Evolutionary conservation across 202 grass and related monocot species (phyloP).

Genomic region (Schoenoplectus tabernaemontani): DNA sequence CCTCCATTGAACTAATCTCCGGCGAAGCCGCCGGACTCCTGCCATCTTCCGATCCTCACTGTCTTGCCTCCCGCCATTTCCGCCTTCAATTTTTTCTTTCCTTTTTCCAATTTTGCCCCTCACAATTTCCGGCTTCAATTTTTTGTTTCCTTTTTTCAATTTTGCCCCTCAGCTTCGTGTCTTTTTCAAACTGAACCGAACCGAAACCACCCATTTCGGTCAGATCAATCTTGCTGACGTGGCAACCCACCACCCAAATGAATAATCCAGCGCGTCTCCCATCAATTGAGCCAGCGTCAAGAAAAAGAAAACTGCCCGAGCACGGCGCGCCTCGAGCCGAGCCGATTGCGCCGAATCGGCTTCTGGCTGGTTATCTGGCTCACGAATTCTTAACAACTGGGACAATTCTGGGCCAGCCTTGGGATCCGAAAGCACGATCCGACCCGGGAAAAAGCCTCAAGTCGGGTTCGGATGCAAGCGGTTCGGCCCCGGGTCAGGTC

Average conservation of each 20-base stretch:
- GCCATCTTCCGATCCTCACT: no score
- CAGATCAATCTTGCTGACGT: constrained; percentile 30
- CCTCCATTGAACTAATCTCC: no score
- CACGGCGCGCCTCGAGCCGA: constrained; percentile 13
- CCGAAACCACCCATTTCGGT: background rate
- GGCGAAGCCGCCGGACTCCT: no score
- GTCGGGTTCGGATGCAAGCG: background rate
- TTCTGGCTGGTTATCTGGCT: constrained; percentile 61
- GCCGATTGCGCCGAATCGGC: constrained; percentile 1
- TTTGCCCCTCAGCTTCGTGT: no score
- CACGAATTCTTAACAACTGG: constrained; percentile 64
- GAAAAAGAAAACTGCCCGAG: constrained; percentile 61
- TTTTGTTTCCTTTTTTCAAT: no score
- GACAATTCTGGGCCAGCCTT: constrained; percentile 42
- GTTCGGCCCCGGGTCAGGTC: background rate
- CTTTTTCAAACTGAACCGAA: no score
- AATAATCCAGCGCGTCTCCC: constrained; percentile 29
- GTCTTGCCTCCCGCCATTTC: no score
- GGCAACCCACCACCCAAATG: constrained; percentile 36
- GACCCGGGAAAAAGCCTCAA: constrained; percentile 21
- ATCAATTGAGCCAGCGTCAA: constrained; percentile 25
- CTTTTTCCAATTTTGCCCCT: no score
- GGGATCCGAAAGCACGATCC: constrained; percentile 7
- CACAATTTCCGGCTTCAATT: no score
- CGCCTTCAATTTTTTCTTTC: no score